Evolutionary conservation across 1,284 basidiomycete genomes (phyloP).

Genomic region (Cryptococcus wingfieldii): DNA sequence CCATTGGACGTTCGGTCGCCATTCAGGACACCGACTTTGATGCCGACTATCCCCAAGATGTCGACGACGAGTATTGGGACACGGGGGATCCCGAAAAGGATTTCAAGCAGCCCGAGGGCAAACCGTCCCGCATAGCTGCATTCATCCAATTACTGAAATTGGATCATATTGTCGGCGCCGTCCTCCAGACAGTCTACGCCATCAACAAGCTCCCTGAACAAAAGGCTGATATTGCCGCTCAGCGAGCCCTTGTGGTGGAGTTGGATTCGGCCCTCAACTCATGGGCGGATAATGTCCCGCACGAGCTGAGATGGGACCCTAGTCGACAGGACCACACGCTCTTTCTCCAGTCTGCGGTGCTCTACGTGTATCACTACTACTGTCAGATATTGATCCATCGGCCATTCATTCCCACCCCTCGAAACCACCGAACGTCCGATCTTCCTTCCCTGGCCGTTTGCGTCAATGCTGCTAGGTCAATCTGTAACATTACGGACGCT

Average conservation of each 20-base stretch:
- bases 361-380: slow-evolving; percentile 67
- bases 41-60: slow-evolving; percentile 68
- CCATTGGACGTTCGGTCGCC: slow-evolving; percentile 72
- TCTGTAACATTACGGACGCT: slow-evolving; percentile 63
- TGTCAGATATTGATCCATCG: slow-evolving; percentile 67
- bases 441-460: slow-evolving; percentile 74
- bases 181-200: slow-evolving; percentile 68
- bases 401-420: slow-evolving; percentile 65
- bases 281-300: slow-evolving; percentile 70
- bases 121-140: slow-evolving; percentile 52
- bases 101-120: slow-evolving; percentile 58
- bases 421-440: slow-evolving; percentile 33
- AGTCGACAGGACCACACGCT: slow-evolving; percentile 58
- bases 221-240: slow-evolving; percentile 60
- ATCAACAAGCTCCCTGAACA: slow-evolving; percentile 58
- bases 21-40: slow-evolving; percentile 84
- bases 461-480: slow-evolving; percentile 75
- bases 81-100: slow-evolving; percentile 52
- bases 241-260: slow-evolving; percentile 65
- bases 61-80: slow-evolving; percentile 81
- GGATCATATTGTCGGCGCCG: slow-evolving; percentile 66
- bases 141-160: slow-evolving; percentile 68
- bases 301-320: slow-evolving; percentile 70
- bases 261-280: slow-evolving; percentile 65
- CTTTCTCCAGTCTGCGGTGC: slow-evolving; percentile 65